Percentiles rank a stretch among this genome's conserved stretches.
Evolutionary conservation across 192 early-diverging fungal genomes (phyloP).

Genomic region (Coemansia sp.): DNA sequence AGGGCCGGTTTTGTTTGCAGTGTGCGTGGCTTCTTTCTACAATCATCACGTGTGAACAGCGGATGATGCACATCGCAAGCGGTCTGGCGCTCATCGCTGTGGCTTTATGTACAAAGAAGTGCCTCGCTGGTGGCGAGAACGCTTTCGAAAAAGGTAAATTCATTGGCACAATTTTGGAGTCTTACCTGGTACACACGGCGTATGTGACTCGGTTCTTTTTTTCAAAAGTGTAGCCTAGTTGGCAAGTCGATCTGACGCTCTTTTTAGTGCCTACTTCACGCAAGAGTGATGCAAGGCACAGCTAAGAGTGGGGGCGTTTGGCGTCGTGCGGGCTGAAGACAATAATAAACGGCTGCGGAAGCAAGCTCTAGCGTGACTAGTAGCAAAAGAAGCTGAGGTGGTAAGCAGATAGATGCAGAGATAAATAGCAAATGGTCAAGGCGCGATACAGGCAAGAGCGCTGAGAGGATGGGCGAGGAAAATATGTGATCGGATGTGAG

Average conservation of each 20-base stretch:
- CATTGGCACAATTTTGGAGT: not conserved
- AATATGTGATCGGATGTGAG: not conserved
- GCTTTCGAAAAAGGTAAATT: not conserved
- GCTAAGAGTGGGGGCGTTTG: not conserved
- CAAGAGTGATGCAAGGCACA: not conserved
- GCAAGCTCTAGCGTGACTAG: not conserved
- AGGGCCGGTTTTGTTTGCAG: not conserved
- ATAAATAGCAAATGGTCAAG: not conserved
- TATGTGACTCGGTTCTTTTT: not conserved
- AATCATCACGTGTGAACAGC: not conserved
- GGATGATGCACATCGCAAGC: not conserved
- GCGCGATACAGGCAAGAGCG: not conserved
- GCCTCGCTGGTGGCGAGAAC: not conserved
- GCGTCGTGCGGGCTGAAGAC: not conserved
- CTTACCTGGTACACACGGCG: not conserved
- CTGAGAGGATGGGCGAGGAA: not conserved
- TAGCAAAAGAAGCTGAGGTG: not conserved
- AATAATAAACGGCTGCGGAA: not conserved
- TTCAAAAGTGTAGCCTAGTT: not conserved
- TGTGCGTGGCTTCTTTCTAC: constrained; percentile 1
- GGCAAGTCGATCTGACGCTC: not conserved
- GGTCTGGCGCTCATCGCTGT: not conserved
- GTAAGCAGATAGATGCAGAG: not conserved
- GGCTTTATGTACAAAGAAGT: constrained; percentile 2
- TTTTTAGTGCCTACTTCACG: not conserved